Evolutionary conservation across 331 rosid genomes (phyloP).

Genomic region (Arachis monticola): DNA sequence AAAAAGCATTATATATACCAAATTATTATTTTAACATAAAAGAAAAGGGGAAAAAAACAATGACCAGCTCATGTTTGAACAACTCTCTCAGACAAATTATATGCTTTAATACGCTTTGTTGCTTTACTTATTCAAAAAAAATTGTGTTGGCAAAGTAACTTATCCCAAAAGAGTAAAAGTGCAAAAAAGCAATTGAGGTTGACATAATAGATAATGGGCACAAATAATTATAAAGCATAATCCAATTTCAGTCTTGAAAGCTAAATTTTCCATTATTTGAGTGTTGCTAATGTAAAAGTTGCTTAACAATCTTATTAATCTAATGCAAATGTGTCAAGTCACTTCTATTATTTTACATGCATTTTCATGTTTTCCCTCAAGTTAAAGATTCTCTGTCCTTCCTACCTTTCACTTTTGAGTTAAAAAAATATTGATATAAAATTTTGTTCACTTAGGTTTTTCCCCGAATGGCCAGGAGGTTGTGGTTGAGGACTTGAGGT

Average conservation of each 20-base stretch:
- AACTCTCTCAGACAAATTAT: neutral
- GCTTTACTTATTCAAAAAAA: neutral
- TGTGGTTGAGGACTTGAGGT: neutral
- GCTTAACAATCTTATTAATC: neutral
- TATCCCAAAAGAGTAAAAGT: constrained; percentile 4
- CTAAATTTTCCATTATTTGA: neutral
- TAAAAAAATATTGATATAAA: neutral
- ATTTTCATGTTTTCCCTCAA: neutral
- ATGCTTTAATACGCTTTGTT: neutral
- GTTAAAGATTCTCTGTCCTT: constrained; percentile 7
- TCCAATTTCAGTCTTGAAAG: constrained; percentile 12
- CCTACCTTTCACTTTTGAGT: neutral
- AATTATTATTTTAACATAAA: neutral
- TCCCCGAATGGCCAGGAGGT: neutral
- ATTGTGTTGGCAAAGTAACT: neutral
- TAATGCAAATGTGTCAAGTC: neutral
- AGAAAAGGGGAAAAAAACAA: neutral
- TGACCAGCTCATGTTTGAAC: neutral
- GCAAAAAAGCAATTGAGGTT: neutral
- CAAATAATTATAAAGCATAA: neutral
- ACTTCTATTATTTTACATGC: neutral
- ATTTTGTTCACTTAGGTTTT: neutral
- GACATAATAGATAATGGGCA: neutral
- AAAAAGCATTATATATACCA: neutral
- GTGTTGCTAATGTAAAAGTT: neutral